These are phyloP conservation scores for Calocera cornea DNA, from an alignment of 768 basidiomycete species.

Conservation along the genomic window DNA sequence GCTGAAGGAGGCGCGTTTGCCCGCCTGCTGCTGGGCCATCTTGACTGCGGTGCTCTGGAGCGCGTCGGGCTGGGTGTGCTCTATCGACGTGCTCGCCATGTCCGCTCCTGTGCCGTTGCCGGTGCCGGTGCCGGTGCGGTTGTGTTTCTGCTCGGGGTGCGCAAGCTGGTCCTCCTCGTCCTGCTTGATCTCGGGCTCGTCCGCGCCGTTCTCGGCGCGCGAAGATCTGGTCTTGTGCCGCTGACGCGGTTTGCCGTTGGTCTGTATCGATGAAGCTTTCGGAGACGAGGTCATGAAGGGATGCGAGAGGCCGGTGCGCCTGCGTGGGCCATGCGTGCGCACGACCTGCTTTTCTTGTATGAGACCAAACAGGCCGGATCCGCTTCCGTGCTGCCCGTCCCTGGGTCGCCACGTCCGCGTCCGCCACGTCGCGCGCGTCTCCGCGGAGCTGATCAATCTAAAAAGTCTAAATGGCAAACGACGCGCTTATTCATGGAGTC, in stretches of 20 bases:
- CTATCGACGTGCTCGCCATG: not conserved
- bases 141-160: too few species aligned
- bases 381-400: not conserved
- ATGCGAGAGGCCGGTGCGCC: not conserved
- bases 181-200: not conserved
- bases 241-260: not conserved
- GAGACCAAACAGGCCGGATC: not conserved
- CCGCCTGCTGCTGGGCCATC: not conserved
- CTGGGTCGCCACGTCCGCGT: slow-evolving; percentile 1
- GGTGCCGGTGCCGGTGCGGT: too few species aligned
- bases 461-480: not conserved
- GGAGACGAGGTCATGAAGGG: not conserved
- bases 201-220: not conserved
- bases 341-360: not conserved
- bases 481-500: not conserved
- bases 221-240: not conserved
- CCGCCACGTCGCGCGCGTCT: not conserved
- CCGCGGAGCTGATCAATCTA: not conserved
- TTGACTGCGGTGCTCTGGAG: not conserved
- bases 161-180: not conserved
- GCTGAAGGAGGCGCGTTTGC: slow-evolving; percentile 1
- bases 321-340: not conserved
- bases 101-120: not conserved
- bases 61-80: not conserved
- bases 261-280: not conserved